Conservation (phyloP, 78 protist genomes). For the Dictyostelium intermedium region DNA sequence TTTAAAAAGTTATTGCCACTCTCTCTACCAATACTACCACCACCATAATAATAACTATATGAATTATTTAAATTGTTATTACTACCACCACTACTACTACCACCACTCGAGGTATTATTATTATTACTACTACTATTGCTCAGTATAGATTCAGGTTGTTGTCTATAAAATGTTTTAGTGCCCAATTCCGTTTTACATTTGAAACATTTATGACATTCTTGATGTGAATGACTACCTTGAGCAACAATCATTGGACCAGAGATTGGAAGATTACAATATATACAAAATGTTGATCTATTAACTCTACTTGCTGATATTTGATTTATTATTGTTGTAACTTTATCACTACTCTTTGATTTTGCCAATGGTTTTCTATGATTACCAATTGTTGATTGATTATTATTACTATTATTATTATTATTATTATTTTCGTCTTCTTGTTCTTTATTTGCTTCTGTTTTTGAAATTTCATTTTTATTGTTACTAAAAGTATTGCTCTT, state of each 20-base stretch:
- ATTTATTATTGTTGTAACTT: conserved; percentile 23
- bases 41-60: background rate
- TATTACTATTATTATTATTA: background rate
- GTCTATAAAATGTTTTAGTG: conserved; percentile 66
- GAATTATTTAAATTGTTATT: background rate
- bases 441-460: background rate
- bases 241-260: conserved; percentile 51
- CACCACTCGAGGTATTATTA: background rate
- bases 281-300: conserved; percentile 36
- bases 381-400: background rate
- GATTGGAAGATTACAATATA: conserved; percentile 48
- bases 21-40: background rate
- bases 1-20: background rate
- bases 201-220: conserved; percentile 50
- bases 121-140: background rate
- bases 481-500: background rate
- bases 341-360: conserved; percentile 21
- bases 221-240: conserved; percentile 48
- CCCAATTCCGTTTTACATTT: conserved; percentile 35
- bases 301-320: conserved; percentile 18
- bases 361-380: conserved; percentile 23
- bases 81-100: too few species aligned
- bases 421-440: background rate
- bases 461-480: too few species aligned
- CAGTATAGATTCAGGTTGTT: background rate